These are phyloP conservation scores for Tuber brumale DNA, from an alignment of 495 filamentous ascomycete genomes.

Conservation along the genomic window DNA sequence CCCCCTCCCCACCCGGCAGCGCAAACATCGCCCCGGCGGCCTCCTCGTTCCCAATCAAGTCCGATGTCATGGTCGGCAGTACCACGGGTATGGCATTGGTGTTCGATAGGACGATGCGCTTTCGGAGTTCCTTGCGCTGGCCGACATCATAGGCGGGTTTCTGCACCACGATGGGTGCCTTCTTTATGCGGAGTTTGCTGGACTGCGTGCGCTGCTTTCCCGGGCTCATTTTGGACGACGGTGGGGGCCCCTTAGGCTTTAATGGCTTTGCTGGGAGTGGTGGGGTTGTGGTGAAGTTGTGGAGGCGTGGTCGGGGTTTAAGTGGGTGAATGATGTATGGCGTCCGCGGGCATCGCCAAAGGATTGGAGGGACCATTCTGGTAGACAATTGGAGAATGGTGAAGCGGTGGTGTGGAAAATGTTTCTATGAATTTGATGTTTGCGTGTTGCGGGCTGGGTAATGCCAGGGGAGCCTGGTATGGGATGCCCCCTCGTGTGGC, in stretches of 20 bases:
- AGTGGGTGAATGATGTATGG: constrained; percentile 27
- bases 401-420: not conserved
- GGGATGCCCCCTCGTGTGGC: not conserved
- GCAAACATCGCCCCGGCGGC: constrained; percentile 60
- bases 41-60: constrained; percentile 44
- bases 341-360: constrained; percentile 32
- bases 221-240: constrained; percentile 43
- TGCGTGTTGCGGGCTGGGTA: not conserved
- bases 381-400: constrained; percentile 10
- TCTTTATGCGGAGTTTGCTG: constrained; percentile 46
- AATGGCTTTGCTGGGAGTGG: constrained; percentile 45
- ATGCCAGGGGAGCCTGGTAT: not conserved
- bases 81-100: constrained; percentile 79
- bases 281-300: constrained; percentile 43
- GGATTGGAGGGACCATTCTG: constrained; percentile 32
- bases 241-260: constrained; percentile 43
- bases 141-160: constrained; percentile 58
- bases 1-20: constrained; percentile 50
- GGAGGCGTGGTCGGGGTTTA: constrained; percentile 29
- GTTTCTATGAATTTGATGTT: not conserved
- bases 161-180: constrained; percentile 46
- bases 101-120: constrained; percentile 85
- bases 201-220: constrained; percentile 45
- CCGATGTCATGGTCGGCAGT: constrained; percentile 52
- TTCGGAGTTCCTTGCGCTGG: constrained; percentile 79